Percentiles rank a stretch among this genome's conserved stretches.
Conservation (phyloP, 768 basidiomycete species). For the Trametes villosa region DNA sequence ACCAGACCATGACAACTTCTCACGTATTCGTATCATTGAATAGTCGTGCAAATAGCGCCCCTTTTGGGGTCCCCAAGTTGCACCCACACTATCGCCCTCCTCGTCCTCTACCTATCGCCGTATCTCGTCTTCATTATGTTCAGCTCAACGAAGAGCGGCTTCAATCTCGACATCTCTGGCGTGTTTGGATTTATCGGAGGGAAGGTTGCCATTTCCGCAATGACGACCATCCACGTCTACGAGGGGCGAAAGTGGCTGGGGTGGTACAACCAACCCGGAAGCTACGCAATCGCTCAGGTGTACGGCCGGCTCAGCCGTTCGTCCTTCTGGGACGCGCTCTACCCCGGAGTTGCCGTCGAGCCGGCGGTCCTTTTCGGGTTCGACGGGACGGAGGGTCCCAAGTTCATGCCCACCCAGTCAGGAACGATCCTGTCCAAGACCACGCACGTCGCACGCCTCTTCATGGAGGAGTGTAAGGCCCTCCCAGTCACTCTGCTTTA, state of each 20-base stretch:
- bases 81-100: neutral
- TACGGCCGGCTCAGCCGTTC: constrained; percentile 15
- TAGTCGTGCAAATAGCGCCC: too few relatives aligned
- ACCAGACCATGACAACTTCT: too few relatives aligned
- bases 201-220: constrained; percentile 16
- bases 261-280: constrained; percentile 23
- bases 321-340: constrained; percentile 20
- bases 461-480: constrained; percentile 10
- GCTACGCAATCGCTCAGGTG: constrained; percentile 18
- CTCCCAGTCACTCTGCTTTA: too few relatives aligned
- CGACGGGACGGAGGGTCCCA: constrained; percentile 13
- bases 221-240: constrained; percentile 23
- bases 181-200: constrained; percentile 19
- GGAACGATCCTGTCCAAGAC: constrained; percentile 17
- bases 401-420: constrained; percentile 8
- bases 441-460: constrained; percentile 14
- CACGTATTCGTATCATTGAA: too few relatives aligned
- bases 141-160: neutral
- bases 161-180: constrained; percentile 21
- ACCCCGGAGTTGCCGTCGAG: constrained; percentile 18
- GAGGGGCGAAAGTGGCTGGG: constrained; percentile 22
- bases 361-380: constrained; percentile 19
- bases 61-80: too few relatives aligned
- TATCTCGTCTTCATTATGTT: neutral
- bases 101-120: too few relatives aligned